Conservation (phyloP, 2,329 filamentous ascomycete genomes). For the Exophiala spinifera region DNA sequence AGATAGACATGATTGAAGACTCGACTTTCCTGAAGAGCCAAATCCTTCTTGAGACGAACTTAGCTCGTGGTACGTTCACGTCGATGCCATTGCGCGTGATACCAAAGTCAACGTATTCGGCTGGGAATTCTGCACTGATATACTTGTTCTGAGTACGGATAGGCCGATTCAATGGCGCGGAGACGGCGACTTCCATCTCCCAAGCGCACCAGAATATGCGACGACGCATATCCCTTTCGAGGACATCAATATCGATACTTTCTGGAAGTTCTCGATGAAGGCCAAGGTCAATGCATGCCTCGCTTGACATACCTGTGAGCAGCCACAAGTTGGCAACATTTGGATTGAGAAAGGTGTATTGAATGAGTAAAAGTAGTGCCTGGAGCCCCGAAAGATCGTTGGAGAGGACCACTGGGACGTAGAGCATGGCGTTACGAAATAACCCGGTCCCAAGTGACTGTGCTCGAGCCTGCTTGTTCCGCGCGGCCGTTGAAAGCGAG, state of each 20-base stretch:
- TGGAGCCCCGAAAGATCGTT: slow-evolving; percentile 64
- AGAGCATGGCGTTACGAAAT: slow-evolving; percentile 8
- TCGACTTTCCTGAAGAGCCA: slow-evolving; percentile 5
- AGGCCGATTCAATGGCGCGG: slow-evolving; percentile 3
- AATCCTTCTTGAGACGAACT: slow-evolving; percentile 4
- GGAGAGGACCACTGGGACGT: slow-evolving; percentile 4
- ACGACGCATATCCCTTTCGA: slow-evolving; percentile 71
- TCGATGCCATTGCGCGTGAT: slow-evolving; percentile 1
- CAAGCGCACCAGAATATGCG: slow-evolving; percentile 60
- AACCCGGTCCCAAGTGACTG: slow-evolving; percentile 3
- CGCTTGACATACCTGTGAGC: slow-evolving; percentile 81
- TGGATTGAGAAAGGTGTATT: slow-evolving; percentile 87
- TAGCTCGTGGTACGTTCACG: background rate
- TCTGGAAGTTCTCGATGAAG: slow-evolving; percentile 85
- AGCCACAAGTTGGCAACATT: slow-evolving; percentile 93
- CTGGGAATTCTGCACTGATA: slow-evolving; percentile 6
- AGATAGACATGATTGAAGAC: slow-evolving; percentile 6
- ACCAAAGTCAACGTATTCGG: slow-evolving; percentile 2
- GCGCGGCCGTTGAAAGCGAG: slow-evolving; percentile 10
- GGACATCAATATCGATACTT: slow-evolving; percentile 63
- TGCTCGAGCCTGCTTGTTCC: slow-evolving; percentile 9
- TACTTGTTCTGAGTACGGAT: slow-evolving; percentile 5
- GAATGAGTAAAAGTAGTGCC: slow-evolving; percentile 76
- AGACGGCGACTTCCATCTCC: slow-evolving; percentile 13
- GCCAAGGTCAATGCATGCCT: slow-evolving; percentile 82